phyloP scores from a whole-genome alignment of 106 monocot genomes.

The Dendrobium nobile region DNA sequence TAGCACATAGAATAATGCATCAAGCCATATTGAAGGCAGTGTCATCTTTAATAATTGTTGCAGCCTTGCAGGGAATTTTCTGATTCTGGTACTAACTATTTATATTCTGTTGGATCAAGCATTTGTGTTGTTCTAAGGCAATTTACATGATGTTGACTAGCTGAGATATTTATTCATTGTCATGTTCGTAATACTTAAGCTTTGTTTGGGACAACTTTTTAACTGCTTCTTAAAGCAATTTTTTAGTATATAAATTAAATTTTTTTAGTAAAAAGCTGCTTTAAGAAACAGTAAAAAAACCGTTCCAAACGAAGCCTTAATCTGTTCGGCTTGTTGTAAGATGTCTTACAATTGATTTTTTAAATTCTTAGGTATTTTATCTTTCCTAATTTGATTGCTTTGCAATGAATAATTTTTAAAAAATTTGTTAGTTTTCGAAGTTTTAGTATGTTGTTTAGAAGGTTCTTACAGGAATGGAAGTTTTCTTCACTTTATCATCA shows the following conservation, averaged over 20 bases:
- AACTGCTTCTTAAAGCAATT: too few species aligned
- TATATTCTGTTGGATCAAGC: background rate
- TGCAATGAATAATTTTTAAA: background rate
- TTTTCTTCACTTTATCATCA: background rate
- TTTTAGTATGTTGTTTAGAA: slow-evolving; percentile 1
- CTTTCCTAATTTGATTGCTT: background rate
- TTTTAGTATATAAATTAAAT: too few species aligned
- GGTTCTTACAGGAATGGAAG: background rate
- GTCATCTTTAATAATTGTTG: background rate
- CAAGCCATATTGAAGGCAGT: background rate
- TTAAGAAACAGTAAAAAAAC: too few species aligned
- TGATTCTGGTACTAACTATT: background rate
- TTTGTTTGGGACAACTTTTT: too few species aligned
- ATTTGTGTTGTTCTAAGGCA: background rate
- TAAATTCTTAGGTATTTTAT: background rate
- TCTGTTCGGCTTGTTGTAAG: background rate
- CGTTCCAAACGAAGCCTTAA: background rate
- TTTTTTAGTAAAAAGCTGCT: too few species aligned
- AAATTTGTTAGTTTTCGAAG: background rate
- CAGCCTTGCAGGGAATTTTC: background rate
- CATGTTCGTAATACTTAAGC: background rate
- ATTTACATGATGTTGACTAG: background rate
- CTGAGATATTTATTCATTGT: background rate
- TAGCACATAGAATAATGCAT: background rate
- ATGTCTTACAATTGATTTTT: background rate